Evolutionary conservation across 768 basidiomycete species (phyloP).

Genomic region (Lenzites betulinus): DNA sequence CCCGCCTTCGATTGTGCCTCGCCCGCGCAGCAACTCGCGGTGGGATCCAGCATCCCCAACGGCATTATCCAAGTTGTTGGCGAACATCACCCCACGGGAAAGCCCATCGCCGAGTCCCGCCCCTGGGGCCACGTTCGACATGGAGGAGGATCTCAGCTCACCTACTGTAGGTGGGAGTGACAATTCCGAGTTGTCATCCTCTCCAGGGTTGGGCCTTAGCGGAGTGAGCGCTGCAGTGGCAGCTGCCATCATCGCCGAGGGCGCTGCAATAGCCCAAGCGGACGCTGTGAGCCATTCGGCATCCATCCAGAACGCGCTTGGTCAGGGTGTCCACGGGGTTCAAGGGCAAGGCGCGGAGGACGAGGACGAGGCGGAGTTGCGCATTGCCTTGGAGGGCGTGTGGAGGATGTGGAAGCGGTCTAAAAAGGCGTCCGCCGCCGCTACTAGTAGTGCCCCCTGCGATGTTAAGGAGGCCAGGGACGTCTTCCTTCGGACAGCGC

Average conservation of each 20-base stretch:
- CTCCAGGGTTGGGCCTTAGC: constrained; percentile 12
- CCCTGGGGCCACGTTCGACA: constrained; percentile 10
- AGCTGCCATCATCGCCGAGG: constrained; percentile 7
- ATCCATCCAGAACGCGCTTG: background rate
- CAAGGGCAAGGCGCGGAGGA: background rate
- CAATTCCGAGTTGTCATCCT: constrained; percentile 18
- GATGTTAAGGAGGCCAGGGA: constrained; percentile 27
- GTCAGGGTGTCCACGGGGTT: background rate
- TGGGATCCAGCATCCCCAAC: constrained; percentile 36
- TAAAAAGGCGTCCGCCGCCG: background rate
- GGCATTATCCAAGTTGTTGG: constrained; percentile 29
- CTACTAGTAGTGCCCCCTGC: background rate
- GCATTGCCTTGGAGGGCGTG: constrained; percentile 54
- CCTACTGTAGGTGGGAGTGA: constrained; percentile 22
- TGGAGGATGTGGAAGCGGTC: constrained; percentile 49
- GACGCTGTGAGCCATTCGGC: background rate
- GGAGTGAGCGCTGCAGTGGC: background rate
- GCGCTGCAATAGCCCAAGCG: background rate
- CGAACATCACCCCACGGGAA: constrained; percentile 31
- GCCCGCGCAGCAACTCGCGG: constrained; percentile 19
- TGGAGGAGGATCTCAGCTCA: constrained; percentile 13
- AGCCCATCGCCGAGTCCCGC: constrained; percentile 23
- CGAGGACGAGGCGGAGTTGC: constrained; percentile 39
- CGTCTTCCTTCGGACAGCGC: constrained; percentile 40
- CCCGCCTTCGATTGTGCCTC: constrained; percentile 18